Percentiles rank a stretch among this genome's conserved stretches.
phyloP scores from a whole-genome alignment of 371 early-diverging fungal species.

The Chytridium lagenaria region DNA sequence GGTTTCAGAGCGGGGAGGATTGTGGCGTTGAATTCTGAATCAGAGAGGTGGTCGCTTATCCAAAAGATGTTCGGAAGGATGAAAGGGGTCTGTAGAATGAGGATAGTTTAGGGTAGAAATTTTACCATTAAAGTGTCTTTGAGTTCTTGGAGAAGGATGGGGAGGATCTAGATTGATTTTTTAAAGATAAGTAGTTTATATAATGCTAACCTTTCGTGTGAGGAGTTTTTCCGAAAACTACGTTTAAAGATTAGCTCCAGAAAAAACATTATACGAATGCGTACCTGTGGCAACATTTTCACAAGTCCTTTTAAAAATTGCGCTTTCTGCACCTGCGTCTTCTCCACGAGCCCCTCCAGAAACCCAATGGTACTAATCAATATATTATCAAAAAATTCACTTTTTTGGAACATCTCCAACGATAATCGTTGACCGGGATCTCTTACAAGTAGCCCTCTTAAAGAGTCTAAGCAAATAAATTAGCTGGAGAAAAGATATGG shows the following conservation, averaged over 20 bases:
- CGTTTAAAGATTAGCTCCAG: not conserved
- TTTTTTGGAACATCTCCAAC: constrained; percentile 66
- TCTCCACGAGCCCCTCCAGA: constrained; percentile 79
- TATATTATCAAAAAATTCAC: constrained; percentile 79
- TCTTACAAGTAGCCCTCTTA: constrained; percentile 60
- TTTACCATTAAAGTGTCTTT: constrained; percentile 65
- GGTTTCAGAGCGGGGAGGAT: constrained; percentile 72
- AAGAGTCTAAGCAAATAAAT: constrained; percentile 26
- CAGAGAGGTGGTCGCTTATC: constrained; percentile 65
- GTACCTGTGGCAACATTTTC: constrained; percentile 66
- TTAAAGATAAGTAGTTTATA: no score
- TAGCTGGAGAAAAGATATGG: no score
- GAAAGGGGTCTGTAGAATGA: constrained; percentile 63
- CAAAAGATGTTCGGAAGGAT: constrained; percentile 77
- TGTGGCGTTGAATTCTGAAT: constrained; percentile 67
- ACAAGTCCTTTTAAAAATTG: constrained; percentile 81
- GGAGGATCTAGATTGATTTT: constrained; percentile 75
- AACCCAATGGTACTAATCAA: constrained; percentile 80
- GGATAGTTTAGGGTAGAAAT: not conserved
- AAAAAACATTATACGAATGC: not conserved
- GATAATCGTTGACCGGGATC: constrained; percentile 67
- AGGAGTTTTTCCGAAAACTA: constrained; percentile 72
- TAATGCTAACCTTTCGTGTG: constrained; percentile 27
- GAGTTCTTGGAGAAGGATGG: constrained; percentile 72
- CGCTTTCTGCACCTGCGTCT: constrained; percentile 76